Evolutionary conservation across 164 flowering plant species (phyloP).

Genomic region (Platanus orientalis): DNA sequence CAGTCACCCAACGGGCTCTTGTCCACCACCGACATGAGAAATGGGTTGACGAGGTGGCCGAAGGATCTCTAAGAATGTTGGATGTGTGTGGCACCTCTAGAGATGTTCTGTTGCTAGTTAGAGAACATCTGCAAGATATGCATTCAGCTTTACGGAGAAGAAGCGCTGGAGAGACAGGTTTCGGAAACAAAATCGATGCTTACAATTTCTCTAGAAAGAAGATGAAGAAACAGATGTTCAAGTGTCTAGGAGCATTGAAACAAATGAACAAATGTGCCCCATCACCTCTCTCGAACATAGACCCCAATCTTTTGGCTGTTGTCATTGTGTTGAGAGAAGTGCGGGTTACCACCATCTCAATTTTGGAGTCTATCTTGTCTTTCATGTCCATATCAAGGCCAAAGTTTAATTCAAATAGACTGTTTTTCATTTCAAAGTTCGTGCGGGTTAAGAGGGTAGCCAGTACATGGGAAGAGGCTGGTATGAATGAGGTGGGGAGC

Average conservation of each 20-base stretch:
- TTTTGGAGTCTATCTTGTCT: slow-evolving; percentile 42
- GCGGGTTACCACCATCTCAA: slow-evolving; percentile 31
- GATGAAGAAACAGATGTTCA: slow-evolving; percentile 10
- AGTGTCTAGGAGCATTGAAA: slow-evolving; percentile 10
- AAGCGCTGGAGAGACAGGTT: slow-evolving; percentile 10
- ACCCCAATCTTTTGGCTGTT: slow-evolving; percentile 33
- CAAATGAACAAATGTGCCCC: slow-evolving; percentile 11
- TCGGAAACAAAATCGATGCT: background rate
- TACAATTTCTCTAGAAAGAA: slow-evolving; percentile 14
- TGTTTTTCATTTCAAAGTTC: slow-evolving; percentile 9
- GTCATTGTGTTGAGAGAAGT: slow-evolving; percentile 43
- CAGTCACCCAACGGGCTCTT: slow-evolving; percentile 13
- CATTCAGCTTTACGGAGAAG: slow-evolving; percentile 11
- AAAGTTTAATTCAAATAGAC: slow-evolving; percentile 8
- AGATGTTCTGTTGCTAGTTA: slow-evolving; percentile 14
- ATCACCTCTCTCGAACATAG: slow-evolving; percentile 13
- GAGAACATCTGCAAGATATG: slow-evolving; percentile 10
- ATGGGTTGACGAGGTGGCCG: slow-evolving; percentile 16
- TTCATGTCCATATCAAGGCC: slow-evolving; percentile 39
- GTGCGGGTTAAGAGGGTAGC: slow-evolving; percentile 13
- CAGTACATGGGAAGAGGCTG: slow-evolving; percentile 10
- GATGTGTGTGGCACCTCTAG: slow-evolving; percentile 13
- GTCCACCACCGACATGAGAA: slow-evolving; percentile 3
- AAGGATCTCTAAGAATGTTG: slow-evolving; percentile 17
- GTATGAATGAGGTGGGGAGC: background rate